A percentile compares a stretch with the other conserved stretches of the same genome.
Conservation (phyloP, 2,329 filamentous ascomycete species). For the Biscogniauxia marginata region DNA sequence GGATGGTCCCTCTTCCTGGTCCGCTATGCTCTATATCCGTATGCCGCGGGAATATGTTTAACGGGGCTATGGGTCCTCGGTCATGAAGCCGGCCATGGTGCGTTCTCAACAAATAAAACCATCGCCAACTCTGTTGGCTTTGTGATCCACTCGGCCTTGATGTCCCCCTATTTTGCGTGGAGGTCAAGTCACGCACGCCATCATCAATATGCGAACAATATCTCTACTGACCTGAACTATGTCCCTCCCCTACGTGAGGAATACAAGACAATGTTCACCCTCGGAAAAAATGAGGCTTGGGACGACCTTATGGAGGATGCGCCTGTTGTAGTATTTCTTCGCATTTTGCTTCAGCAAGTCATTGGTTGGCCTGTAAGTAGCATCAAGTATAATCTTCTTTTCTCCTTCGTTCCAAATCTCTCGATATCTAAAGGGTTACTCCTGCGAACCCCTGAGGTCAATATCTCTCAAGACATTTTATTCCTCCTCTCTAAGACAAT, state of each 20-base stretch:
- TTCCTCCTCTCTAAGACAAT: too few species aligned
- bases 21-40: conserved; percentile 58
- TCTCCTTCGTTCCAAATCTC: too few species aligned
- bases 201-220: conserved; percentile 43
- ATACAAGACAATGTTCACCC: conserved; percentile 6
- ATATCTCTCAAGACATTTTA: too few species aligned
- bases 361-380: conserved; percentile 4
- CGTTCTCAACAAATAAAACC: conserved; percentile 56
- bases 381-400: not conserved
- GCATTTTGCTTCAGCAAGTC: conserved; percentile 10
- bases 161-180: conserved; percentile 73
- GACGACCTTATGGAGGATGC: conserved; percentile 9
- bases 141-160: conserved; percentile 61
- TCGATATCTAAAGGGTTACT: too few species aligned
- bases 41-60: conserved; percentile 61
- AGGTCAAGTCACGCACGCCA: conserved; percentile 69
- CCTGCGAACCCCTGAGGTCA: too few species aligned
- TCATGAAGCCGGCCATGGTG: conserved; percentile 70
- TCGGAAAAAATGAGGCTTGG: not conserved
- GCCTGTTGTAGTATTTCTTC: conserved; percentile 8
- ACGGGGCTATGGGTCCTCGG: conserved; percentile 68
- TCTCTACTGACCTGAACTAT: conserved; percentile 8
- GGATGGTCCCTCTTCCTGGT: conserved; percentile 36
- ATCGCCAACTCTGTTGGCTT: conserved; percentile 65
- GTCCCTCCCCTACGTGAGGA: conserved; percentile 8